A percentile compares a stretch with the other conserved stretches of the same genome.
Conservation (phyloP, 306 rosid species). For the Gleditsia sinensis region DNA sequence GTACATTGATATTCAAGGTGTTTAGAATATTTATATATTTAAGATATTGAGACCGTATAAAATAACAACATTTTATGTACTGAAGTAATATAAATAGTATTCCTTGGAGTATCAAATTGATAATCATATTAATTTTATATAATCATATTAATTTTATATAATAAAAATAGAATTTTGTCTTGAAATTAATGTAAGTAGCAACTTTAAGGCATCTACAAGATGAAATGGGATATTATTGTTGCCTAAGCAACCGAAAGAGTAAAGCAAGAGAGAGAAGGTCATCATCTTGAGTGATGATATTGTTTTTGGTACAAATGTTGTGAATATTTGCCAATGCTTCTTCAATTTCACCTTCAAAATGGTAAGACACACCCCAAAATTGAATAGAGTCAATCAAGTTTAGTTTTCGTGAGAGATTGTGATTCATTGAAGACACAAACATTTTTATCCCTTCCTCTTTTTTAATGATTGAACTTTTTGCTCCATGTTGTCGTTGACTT, state of each 20-base stretch:
- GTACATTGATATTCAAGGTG: no score
- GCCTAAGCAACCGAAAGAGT: conserved; percentile 44
- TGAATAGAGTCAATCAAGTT: conserved; percentile 39
- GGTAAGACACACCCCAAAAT: conserved; percentile 39
- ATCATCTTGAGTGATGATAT: neutral
- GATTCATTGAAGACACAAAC: neutral
- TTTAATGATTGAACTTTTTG: neutral
- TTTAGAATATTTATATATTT: no score
- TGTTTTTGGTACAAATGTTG: neutral
- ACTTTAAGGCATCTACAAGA: no score
- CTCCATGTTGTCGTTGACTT: neutral
- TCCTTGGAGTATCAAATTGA: no score
- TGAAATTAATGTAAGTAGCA: no score
- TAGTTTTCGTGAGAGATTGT: neutral
- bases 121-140: no score
- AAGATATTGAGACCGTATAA: no score
- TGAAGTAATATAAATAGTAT: no score
- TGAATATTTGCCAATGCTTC: conserved; percentile 18
- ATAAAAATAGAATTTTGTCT: no score
- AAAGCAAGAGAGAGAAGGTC: conserved; percentile 39
- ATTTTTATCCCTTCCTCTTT: conserved; percentile 32
- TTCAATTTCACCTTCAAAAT: conserved; percentile 42
- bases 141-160: no score
- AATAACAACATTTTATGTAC: no score
- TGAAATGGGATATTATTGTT: conserved; percentile 40